Percentiles rank a stretch among this genome's conserved stretches.
These are phyloP conservation scores for Aurantiochytrium sp. DNA, from an alignment of 108 stramenopile species.

Conservation along the genomic window DNA sequence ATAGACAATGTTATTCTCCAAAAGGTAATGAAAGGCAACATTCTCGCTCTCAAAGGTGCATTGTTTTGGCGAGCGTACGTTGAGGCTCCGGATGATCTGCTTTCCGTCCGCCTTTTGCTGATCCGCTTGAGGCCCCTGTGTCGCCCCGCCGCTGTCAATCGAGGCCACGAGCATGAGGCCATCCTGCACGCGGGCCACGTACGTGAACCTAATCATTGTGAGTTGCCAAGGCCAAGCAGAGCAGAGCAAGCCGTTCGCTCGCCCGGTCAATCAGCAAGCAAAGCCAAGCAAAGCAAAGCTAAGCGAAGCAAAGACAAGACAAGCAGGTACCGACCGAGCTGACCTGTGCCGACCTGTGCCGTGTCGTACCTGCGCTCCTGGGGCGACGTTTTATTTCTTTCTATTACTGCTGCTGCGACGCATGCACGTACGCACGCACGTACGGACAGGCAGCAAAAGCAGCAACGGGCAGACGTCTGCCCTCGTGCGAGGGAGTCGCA, in stretches of 20 bases:
- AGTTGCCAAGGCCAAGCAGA: neutral
- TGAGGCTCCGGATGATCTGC: slow-evolving; percentile 43
- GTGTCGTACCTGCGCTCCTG: no score
- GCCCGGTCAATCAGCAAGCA: neutral
- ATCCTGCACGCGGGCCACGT: slow-evolving; percentile 30
- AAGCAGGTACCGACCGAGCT: no score
- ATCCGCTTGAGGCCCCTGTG: slow-evolving; percentile 25
- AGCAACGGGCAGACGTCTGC: no score
- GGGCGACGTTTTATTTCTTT: no score
- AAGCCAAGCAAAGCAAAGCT: neutral
- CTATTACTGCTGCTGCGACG: no score
- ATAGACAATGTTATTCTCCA: slow-evolving; percentile 64
- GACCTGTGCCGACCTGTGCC: no score
- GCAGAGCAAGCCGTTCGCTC: neutral
- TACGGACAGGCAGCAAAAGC: no score
- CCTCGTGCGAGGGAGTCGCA: no score
- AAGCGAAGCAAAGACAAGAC: no score
- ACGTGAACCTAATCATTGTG: slow-evolving; percentile 5
- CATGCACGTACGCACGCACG: no score
- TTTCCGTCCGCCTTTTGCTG: slow-evolving; percentile 43
- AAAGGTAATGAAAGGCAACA: slow-evolving; percentile 72
- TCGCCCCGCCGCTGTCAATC: slow-evolving; percentile 27
- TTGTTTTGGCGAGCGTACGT: slow-evolving; percentile 38
- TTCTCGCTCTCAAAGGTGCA: slow-evolving; percentile 46
- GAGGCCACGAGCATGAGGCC: slow-evolving; percentile 39